Base-by-base conservation (phyloP, 176 grass and related monocot genomes). In the Miscanthus lutarioriparius region DNA sequence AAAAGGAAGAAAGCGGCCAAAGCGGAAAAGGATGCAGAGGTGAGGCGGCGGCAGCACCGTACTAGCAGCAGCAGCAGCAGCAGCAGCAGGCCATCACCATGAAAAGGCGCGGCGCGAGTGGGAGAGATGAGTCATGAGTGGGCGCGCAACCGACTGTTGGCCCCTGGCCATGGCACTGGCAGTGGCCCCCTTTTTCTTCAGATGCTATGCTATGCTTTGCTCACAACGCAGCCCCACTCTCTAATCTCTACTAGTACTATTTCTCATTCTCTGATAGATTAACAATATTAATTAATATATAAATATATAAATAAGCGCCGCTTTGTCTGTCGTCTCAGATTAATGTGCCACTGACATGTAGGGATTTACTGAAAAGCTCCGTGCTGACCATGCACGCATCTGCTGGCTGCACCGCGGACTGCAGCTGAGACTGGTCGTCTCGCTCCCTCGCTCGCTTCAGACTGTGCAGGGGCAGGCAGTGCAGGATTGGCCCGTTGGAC, bases 81-180 rank as follows among this genome's bases (percentile, higher is more conserved):
- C 1, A 5, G 67, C 32, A 15, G 64, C 43, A 51, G 72, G 62
- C 74, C 59, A 76, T 90, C 4, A 54, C 74, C 59, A 80, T 90
- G 4, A 70, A 90, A 90, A 90, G 89, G 86, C 79, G 90, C 37
- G 80, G 56, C 20, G 48, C 0, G 19, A 22, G 1, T 22, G 70
- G 47, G 62, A 81, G 89, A 17, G 81, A 72, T 86, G 88, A 61
- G 56, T 61, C 56, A 61, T 61, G 56, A 87, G 84, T 80, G 84
- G 38, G 74, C 23, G 35, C 65, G 65, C 62, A 81, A 59, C 39
- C 13, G 40, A 8, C 73, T 66, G 43, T 77, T 19, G 2, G 49
- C 48, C 5, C 4, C 1, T 47, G 44, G 44, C 44, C 44, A 40
- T 40, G 39, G 39, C 1, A 9, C 39, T 40, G 39, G 36, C 36